These are phyloP conservation scores for Nymphaea colorata DNA, from an alignment of 164 flowering plant genomes.

Conservation along the genomic window DNA sequence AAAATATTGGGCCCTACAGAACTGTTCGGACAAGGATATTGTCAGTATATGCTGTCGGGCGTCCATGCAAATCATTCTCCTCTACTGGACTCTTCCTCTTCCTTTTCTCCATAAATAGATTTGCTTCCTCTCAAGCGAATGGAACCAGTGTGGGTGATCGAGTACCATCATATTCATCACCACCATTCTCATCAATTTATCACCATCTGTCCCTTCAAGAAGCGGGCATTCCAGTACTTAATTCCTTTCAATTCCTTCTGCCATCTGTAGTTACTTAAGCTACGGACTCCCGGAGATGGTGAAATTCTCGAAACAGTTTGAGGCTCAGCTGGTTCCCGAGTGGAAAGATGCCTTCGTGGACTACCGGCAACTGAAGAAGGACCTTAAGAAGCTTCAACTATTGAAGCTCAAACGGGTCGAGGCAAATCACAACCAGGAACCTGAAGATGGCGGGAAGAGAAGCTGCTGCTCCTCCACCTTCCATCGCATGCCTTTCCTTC, in stretches of 20 bases:
- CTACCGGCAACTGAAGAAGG: constrained; percentile 79
- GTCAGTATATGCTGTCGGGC: constrained; percentile 3
- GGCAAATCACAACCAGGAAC: background rate
- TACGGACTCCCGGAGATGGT: constrained; percentile 33
- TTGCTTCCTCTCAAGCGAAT: background rate
- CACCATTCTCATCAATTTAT: no score
- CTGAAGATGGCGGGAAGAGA: background rate
- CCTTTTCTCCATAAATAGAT: background rate
- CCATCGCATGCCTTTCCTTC: constrained; percentile 7
- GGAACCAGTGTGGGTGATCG: background rate
- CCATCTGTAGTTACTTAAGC: background rate
- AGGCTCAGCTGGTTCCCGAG: constrained; percentile 89
- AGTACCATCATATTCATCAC: no score
- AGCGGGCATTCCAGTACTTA: no score
- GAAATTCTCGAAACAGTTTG: constrained; percentile 95
- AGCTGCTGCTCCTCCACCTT: background rate
- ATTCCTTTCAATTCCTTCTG: no score
- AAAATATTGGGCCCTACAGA: no score
- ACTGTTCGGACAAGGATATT: background rate
- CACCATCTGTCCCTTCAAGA: no score
- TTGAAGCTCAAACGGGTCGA: constrained; percentile 10
- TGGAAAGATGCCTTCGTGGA: constrained; percentile 99
- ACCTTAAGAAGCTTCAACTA: constrained; percentile 66
- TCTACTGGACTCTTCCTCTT: background rate
- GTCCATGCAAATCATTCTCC: constrained; percentile 1